Conservation (phyloP, 164 flowering plant genomes). For the Chloranthus sessilifolius region DNA sequence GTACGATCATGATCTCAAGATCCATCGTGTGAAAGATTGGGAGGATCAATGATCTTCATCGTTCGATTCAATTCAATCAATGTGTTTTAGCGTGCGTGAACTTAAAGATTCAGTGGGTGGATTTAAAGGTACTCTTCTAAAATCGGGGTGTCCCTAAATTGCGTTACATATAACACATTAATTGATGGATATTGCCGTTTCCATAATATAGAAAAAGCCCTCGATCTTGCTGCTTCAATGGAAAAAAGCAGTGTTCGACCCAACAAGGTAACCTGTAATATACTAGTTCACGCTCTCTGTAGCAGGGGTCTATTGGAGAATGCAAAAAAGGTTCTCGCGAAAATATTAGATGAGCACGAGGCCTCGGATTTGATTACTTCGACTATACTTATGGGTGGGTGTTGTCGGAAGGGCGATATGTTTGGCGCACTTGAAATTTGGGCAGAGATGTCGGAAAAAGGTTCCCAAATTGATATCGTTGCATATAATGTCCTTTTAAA, state of each 20-base stretch:
- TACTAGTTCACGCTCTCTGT: constrained; percentile 63
- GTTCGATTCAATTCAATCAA: too few relatives aligned
- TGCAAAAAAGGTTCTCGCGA: constrained; percentile 45
- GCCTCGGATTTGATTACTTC: constrained; percentile 41
- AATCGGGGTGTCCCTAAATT: constrained; percentile 54
- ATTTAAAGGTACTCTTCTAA: too few relatives aligned
- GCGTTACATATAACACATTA: constrained; percentile 57
- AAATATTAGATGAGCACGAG: constrained; percentile 35
- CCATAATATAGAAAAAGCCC: constrained; percentile 55
- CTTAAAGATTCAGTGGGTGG: too few relatives aligned
- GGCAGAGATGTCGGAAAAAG: constrained; percentile 34
- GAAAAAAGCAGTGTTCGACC: constrained; percentile 36
- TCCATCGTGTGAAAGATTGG: too few relatives aligned
- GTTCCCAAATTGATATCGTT: constrained; percentile 35
- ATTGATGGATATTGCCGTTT: constrained; percentile 56
- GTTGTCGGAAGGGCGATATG: constrained; percentile 43
- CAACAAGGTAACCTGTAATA: constrained; percentile 58
- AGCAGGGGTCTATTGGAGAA: constrained; percentile 45
- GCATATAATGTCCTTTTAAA: constrained; percentile 66
- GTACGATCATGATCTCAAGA: too few relatives aligned
- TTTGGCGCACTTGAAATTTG: constrained; percentile 40
- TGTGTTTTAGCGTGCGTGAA: too few relatives aligned
- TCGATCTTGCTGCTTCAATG: constrained; percentile 45
- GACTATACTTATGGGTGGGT: constrained; percentile 68
- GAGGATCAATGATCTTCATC: too few relatives aligned